Percentiles rank a stretch among this genome's conserved stretches.
Evolutionary conservation across 805 yeast species (phyloP).

Genomic region (Ogataea chonburiensis): DNA sequence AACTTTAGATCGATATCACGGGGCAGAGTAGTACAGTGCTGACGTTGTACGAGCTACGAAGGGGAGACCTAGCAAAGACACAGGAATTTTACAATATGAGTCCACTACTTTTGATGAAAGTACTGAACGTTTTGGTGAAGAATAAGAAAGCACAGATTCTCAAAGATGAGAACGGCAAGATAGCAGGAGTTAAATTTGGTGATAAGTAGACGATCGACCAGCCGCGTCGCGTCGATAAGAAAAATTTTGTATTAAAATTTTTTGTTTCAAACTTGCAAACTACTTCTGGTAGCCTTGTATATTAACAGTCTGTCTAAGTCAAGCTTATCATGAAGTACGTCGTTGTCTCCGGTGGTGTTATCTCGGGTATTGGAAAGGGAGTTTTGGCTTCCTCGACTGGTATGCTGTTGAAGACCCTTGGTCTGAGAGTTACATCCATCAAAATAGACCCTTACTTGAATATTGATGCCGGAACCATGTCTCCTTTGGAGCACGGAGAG

Average conservation of each 20-base stretch:
- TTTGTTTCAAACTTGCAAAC: constrained; percentile 11
- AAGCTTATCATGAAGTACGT: constrained; percentile 82
- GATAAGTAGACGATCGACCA: constrained; percentile 37
- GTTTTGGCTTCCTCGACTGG: constrained; percentile 98
- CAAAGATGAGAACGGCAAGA: constrained; percentile 50
- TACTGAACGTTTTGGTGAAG: constrained; percentile 57
- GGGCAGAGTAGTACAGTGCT: constrained; percentile 78
- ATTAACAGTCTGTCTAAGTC: constrained; percentile 1
- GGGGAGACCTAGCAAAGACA: constrained; percentile 55
- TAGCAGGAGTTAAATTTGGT: constrained; percentile 69
- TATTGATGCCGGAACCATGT: constrained; percentile 99
- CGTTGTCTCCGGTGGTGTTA: constrained; percentile 99
- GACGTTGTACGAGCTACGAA: constrained; percentile 76
- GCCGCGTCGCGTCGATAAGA: constrained; percentile 10
- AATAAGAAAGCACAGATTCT: constrained; percentile 73
- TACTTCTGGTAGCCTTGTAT: constrained; percentile 3
- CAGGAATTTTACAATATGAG: constrained; percentile 68
- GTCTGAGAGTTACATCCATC: constrained; percentile 93
- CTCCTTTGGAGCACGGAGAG: constrained; percentile 98
- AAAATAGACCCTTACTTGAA: constrained; percentile 99
- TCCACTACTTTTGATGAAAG: constrained; percentile 48
- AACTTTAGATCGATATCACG: constrained; percentile 52
- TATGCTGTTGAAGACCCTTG: constrained; percentile 86
- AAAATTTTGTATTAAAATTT: constrained; percentile 13
- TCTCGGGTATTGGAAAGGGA: constrained; percentile 99